phyloP scores from a whole-genome alignment of 75 land plant genomes.

The Chamaecyparis obtusa region DNA sequence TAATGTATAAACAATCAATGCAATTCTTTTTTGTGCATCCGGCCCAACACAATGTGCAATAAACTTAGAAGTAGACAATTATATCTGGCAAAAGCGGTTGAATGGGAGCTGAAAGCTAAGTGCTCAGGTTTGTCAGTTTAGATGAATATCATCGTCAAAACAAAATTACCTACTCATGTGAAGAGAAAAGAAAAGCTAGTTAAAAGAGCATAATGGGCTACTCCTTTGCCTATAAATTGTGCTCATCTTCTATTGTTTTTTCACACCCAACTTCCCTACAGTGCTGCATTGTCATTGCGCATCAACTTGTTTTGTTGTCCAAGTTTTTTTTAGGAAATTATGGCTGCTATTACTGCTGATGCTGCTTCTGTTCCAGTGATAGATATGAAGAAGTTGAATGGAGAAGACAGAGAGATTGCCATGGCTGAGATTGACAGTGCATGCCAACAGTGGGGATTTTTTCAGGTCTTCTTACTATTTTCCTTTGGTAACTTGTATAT shows the following conservation, averaged over 20 bases:
- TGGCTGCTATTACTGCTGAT: background rate
- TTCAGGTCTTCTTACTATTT: constrained; percentile 37
- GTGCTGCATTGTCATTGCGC: background rate
- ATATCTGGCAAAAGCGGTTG: background rate
- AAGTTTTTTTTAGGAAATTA: background rate
- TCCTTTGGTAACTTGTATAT: background rate
- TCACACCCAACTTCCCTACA: no score
- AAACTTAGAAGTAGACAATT: background rate
- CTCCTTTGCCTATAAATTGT: no score
- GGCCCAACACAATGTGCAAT: no score
- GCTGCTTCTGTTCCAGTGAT: constrained; percentile 44
- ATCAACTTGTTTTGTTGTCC: background rate
- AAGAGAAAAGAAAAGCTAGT: no score
- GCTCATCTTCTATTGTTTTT: no score
- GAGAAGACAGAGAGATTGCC: constrained; percentile 32
- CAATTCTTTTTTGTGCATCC: no score
- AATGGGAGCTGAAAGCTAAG: background rate
- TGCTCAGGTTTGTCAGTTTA: no score
- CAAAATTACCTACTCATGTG: no score
- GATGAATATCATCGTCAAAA: no score
- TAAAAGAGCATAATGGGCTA: no score
- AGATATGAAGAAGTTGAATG: constrained; percentile 49
- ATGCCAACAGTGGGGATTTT: constrained; percentile 76
- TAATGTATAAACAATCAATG: no score
- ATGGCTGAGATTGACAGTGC: constrained; percentile 53